A percentile compares a stretch with the other conserved stretches of the same genome.
Conservation (phyloP, 495 filamentous ascomycete genomes). For the Tuber umbilicatum region DNA sequence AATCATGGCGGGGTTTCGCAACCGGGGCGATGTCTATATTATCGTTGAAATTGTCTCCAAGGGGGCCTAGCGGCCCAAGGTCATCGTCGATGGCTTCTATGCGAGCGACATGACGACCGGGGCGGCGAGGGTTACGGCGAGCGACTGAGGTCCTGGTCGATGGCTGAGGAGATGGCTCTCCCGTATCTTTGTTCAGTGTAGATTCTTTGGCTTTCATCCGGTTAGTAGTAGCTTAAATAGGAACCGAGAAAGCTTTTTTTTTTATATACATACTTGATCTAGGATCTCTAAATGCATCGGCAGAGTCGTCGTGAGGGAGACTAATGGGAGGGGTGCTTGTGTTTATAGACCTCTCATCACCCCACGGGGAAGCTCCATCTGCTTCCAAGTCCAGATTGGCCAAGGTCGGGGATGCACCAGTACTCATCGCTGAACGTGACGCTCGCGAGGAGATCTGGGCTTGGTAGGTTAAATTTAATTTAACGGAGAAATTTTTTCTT, state of each 20-base stretch:
- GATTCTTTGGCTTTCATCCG: background rate
- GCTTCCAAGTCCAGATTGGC: slow-evolving; percentile 35
- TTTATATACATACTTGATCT: background rate
- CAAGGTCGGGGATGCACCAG: slow-evolving; percentile 34
- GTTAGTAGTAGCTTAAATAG: background rate
- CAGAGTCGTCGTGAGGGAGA: slow-evolving; percentile 11
- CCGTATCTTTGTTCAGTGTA: slow-evolving; percentile 2
- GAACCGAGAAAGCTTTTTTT: background rate
- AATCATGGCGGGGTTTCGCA: slow-evolving; percentile 48
- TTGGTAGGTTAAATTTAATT: background rate
- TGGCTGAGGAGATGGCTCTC: slow-evolving; percentile 8
- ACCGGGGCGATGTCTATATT: slow-evolving; percentile 38
- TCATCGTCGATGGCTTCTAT: slow-evolving; percentile 79
- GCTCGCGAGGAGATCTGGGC: slow-evolving; percentile 5
- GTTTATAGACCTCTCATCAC: slow-evolving; percentile 40
- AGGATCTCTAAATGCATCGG: slow-evolving; percentile 15
- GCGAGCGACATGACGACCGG: slow-evolving; percentile 37
- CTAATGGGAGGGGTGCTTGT: slow-evolving; percentile 24
- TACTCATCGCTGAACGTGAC: slow-evolving; percentile 31
- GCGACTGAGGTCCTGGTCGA: slow-evolving; percentile 15
- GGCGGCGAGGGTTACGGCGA: slow-evolving; percentile 37
- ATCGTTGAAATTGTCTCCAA: slow-evolving; percentile 56
- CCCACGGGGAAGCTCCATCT: slow-evolving; percentile 41
- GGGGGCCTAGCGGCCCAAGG: slow-evolving; percentile 83
- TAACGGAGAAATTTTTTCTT: background rate